Conservation (phyloP, 129 eudicot genomes). For the Artemisia argyi region DNA sequence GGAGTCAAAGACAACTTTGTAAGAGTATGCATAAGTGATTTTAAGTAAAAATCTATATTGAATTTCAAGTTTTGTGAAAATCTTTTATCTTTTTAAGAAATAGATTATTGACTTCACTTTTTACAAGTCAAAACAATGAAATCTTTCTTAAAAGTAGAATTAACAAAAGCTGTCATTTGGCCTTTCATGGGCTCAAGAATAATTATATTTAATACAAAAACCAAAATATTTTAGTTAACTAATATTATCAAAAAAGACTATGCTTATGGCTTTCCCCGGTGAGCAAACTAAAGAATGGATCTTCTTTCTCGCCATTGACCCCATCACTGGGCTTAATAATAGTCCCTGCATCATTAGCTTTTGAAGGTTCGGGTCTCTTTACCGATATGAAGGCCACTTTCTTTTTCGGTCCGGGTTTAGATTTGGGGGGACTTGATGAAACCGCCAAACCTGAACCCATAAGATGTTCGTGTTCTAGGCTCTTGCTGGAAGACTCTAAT, state of each 20-base stretch:
- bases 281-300: slow-evolving; percentile 52
- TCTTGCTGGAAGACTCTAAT: slow-evolving; percentile 5
- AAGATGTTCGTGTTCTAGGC: slow-evolving; percentile 18
- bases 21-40: no score
- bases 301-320: slow-evolving; percentile 34
- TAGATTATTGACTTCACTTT: no score
- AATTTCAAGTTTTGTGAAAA: no score
- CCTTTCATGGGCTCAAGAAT: no score
- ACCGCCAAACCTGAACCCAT: slow-evolving; percentile 18
- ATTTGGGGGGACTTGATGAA: slow-evolving; percentile 10
- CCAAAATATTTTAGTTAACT: no score
- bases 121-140: no score
- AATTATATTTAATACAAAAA: no score
- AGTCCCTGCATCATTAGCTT: slow-evolving; percentile 21
- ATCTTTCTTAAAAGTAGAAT: no score
- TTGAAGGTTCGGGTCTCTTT: slow-evolving; percentile 46
- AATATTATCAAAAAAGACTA: slow-evolving; percentile 22
- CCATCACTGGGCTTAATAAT: slow-evolving; percentile 27
- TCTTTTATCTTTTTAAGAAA: no score
- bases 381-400: slow-evolving; percentile 78
- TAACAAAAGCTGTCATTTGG: no score
- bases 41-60: no score
- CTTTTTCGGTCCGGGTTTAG: slow-evolving; percentile 29
- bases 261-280: slow-evolving; percentile 39
- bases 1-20: no score